Evolutionary conservation across 768 basidiomycete species (phyloP), one percentile per base, ranked within the genome.

Genomic region (Boletus edulis): DNA sequence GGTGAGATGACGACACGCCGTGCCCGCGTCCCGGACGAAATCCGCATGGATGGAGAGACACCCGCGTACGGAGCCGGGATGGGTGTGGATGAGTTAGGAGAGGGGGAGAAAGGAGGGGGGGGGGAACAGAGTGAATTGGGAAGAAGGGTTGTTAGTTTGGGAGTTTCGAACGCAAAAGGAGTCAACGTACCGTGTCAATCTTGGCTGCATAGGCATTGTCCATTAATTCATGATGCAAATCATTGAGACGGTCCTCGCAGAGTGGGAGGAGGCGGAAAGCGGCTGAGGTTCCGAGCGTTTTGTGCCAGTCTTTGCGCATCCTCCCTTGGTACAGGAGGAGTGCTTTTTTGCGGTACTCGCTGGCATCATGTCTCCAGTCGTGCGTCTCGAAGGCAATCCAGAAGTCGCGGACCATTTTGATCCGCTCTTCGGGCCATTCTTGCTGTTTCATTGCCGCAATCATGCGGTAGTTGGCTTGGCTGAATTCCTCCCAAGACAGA

Each of bases 191-290:
- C 3, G 22, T 22, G 22, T 27, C 15, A 0, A 43, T 43, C 5
- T 43, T 43, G 4, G 14, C 0, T 0, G 15, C 8, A 5, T 29
- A 44, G 0, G 7, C 15, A 4, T 44, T 44, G 46, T 34, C 13
- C 0, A 20, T 8, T 2, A 34, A 12, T 8, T 43, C 42, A 5
- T 49, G 48, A 1, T 39, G 37, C 17, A 14, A 49, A 1, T 49
- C n/a, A 3, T 49, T 14, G 8, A 49, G 7, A 1, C 1, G 2
- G 0, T n/a, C n/a, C 1, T 1, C 8, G 2, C 20, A 2, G 0
- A 49, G 27, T 0, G 4, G 48, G 0, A 31, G 9, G 0, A 40
- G 18, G 1, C 8, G 1, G 14, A 49, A 49, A 10, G 48, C 1
- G 2, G 39, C 38, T 3, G 4, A 6, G 0, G 5, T 49, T 1